Base-by-base conservation (phyloP, 169 alveolate species). In the Toxoplasma gondii region DNA sequence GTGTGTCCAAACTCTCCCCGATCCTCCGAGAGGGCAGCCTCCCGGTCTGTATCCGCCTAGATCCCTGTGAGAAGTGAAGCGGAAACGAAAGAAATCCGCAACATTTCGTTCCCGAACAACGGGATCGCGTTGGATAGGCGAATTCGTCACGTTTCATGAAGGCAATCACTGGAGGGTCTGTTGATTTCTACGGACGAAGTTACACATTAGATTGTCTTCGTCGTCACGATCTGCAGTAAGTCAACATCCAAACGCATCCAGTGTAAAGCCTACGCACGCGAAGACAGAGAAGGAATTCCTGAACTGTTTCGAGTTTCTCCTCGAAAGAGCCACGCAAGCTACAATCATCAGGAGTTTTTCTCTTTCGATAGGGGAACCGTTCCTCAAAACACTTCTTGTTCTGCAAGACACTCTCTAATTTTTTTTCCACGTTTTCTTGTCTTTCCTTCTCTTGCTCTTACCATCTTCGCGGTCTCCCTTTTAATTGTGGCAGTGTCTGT, bases 381-480 rank as follows among this genome's bases (percentile, higher is more conserved):
- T 24, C 27, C n/a, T 74, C 44, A 74, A 29, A n/a, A 69, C 5
- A 69, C 81, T 9, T 4, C 19, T 17, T n/a, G n/a, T n/a, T n/a
- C n/a, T n/a, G n/a, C n/a, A n/a, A n/a, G n/a, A 24, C 7, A 24
- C 81, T 69, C 34, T 69, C 24, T n/a, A 10, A 5, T 69, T 17
- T 29, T 2, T 69, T 69, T 29, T n/a, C 81, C 22, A 4, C 58
- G 4, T 12, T 49, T 49, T 49, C 12, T 12, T 49, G 4, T 49
- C 58, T 49, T 12, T 12, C 58, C 58, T 49, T 64, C 74, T 64
- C n/a, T 4, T 16, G 34, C 22, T 10, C 87, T 88, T 36, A 94
- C 95, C 94, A 92, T 94, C 31, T 31, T 92, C 27, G 53, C 43
- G 7, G 95, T 88, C 31, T 86, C 94, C 16, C 81, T 29, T 74